Percentiles rank a stretch among this genome's conserved stretches.
These are phyloP conservation scores for Euphorbia schlechtendalii DNA, from an alignment of 441 rosid genomes.

Conservation along the genomic window DNA sequence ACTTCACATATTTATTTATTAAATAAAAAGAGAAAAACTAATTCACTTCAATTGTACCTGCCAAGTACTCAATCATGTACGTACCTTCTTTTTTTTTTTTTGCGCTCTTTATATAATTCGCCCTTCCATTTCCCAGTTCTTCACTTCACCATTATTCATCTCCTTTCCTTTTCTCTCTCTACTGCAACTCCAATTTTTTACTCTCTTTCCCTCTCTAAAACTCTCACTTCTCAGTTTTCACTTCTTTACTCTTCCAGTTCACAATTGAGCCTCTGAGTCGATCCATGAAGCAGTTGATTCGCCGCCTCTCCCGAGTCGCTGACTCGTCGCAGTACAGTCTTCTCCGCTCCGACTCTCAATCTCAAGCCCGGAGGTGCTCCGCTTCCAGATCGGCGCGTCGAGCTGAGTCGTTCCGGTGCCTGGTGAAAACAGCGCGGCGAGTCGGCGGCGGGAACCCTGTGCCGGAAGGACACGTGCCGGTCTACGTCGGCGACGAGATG, in stretches of 20 bases:
- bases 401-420: constrained; percentile 18
- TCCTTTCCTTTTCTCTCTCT: not conserved
- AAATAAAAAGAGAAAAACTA: not conserved
- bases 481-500: constrained; percentile 89
- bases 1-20: too few relatives aligned
- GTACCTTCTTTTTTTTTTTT: constrained; percentile 1
- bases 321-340: constrained; percentile 72
- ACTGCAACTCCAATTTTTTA: not conserved
- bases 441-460: constrained; percentile 24
- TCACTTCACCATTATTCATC: not conserved
- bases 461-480: constrained; percentile 83
- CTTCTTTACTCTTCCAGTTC: not conserved
- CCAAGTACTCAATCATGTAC: constrained; percentile 54
- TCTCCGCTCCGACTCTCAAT: constrained; percentile 38
- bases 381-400: constrained; percentile 18
- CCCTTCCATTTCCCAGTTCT: not conserved
- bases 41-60: constrained; percentile 33
- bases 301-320: constrained; percentile 71
- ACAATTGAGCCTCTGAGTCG: not conserved
- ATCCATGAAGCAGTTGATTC: constrained; percentile 65
- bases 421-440: constrained; percentile 19
- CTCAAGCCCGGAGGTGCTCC: constrained; percentile 13
- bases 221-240: not conserved
- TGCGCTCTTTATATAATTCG: constrained; percentile 16
- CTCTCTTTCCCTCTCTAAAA: not conserved